A percentile compares a stretch with the other conserved stretches of the same genome.
These are phyloP conservation scores for Pythium pyrilobum DNA, from an alignment of 352 stramenopile species.

Conservation along the genomic window DNA sequence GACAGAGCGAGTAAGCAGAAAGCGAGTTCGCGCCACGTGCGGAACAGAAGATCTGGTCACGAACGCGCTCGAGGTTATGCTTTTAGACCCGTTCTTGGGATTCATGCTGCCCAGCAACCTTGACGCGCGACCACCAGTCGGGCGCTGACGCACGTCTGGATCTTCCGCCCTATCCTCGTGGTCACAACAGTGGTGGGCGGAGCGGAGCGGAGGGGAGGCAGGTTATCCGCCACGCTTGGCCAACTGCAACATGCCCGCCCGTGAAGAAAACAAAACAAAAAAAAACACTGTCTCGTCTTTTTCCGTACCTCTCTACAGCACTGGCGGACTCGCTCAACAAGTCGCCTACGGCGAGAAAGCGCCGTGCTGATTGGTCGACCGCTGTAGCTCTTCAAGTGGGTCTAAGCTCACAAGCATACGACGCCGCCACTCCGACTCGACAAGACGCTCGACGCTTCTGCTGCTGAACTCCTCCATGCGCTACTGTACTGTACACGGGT, in stretches of 20 bases:
- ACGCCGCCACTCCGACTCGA: constrained; percentile 9
- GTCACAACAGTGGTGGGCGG: background rate
- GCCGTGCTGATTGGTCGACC: background rate
- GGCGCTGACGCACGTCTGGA: too few relatives aligned
- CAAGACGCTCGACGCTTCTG: constrained; percentile 5
- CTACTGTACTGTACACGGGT: constrained; percentile 3
- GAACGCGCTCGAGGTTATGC: too few relatives aligned
- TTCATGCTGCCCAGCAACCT: too few relatives aligned
- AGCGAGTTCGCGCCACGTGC: too few relatives aligned
- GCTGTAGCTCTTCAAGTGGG: background rate
- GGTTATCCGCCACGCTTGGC: background rate
- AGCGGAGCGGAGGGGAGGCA: too few relatives aligned
- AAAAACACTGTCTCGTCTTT: background rate
- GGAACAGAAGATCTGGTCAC: too few relatives aligned
- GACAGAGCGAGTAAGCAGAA: too few relatives aligned
- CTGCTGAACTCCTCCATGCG: background rate
- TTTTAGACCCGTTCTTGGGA: too few relatives aligned
- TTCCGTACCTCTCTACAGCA: background rate
- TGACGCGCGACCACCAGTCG: too few relatives aligned
- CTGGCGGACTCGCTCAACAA: background rate
- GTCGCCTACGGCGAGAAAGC: background rate
- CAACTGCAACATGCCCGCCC: constrained; percentile 1
- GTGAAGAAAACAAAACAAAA: too few relatives aligned
- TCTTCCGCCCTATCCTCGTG: background rate
- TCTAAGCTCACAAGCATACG: constrained; percentile 8